Percentiles rank a stretch among this genome's conserved stretches.
Conservation (phyloP, 306 rosid genomes). For the Amphicarpaea edgeworthii region DNA sequence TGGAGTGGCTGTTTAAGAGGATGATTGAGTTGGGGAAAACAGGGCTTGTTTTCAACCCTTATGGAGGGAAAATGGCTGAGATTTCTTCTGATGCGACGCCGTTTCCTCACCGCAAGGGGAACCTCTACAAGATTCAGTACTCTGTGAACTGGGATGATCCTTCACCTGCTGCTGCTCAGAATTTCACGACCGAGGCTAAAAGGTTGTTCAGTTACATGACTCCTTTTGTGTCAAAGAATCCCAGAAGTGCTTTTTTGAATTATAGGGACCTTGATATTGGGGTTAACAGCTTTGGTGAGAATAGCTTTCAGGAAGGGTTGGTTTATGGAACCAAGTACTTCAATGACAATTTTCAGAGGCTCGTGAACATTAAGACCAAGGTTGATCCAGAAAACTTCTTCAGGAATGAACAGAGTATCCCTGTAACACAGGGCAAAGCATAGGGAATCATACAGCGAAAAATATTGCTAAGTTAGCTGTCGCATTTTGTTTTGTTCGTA, state of each 20-base stretch:
- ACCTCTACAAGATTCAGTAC: slow-evolving; percentile 71
- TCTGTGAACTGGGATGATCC: slow-evolving; percentile 66
- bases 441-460: background rate
- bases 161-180: slow-evolving; percentile 31
- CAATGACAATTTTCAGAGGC: slow-evolving; percentile 60
- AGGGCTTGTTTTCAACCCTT: slow-evolving; percentile 56
- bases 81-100: slow-evolving; percentile 58
- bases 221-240: slow-evolving; percentile 72
- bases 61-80: slow-evolving; percentile 58
- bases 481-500: background rate
- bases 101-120: slow-evolving; percentile 82
- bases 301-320: slow-evolving; percentile 59
- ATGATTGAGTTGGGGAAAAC: slow-evolving; percentile 52
- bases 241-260: slow-evolving; percentile 58
- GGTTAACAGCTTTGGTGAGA: slow-evolving; percentile 41
- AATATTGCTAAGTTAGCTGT: background rate
- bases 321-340: slow-evolving; percentile 75
- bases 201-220: slow-evolving; percentile 67
- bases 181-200: slow-evolving; percentile 45
- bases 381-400: slow-evolving; percentile 79
- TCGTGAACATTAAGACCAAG: slow-evolving; percentile 64
- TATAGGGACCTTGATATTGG: slow-evolving; percentile 89
- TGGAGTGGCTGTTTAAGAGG: slow-evolving; percentile 48
- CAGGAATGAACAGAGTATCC: slow-evolving; percentile 84
- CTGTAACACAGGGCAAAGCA: slow-evolving; percentile 33